Evolutionary conservation across 2,329 filamentous ascomycete species (phyloP), one percentile per base, ranked within the genome.

Genomic region (Pseudocercospora crystallina): DNA sequence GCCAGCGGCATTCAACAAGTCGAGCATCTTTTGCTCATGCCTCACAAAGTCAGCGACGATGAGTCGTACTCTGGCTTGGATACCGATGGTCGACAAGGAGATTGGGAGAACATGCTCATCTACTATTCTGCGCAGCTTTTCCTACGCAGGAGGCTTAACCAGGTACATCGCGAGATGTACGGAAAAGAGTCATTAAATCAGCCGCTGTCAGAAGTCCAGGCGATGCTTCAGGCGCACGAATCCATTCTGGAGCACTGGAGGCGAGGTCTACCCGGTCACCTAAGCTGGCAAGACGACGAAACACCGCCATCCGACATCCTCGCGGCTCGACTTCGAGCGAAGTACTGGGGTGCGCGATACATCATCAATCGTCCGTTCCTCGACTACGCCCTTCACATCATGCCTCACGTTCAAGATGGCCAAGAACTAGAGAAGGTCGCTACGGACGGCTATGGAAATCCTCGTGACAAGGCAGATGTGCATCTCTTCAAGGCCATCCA

Each of bases 281-380:
- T 92, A 80, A 70, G 71, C 48, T 89, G 86, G 76, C 67, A 79
- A 2, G 86, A 90, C 53, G 70, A 77, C 2, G 89, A 95, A 47
- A 77, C 78, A 4, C 89, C 90, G 1, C 81, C 90, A 0, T 69
- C 65, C 0, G 84, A 96, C 42, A 90, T 97, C 53, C 83, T 96
- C 12, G 78, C 83, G 10, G 92, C 92, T 30, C 83, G 94, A 15
- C 77, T 97, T 54, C 85, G 92, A 36, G 94, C 89, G 11, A 97
- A 99, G 69, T 97, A 94, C 70, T 97, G 92, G 77, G 94, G 94
- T 14, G 91, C 90, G 0, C 82, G 87, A 58, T 90, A 95, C 56
- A 91, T 97, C 65, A 91, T 92, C 20, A 87, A 94, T 67, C 82
- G 94, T 17, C 89, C 89, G 1, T 90, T 92, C 53, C 70, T 86